A percentile compares a stretch with the other conserved stretches of the same genome.
phyloP scores from a whole-genome alignment of 768 basidiomycete species.

The Mycena polygramma region DNA sequence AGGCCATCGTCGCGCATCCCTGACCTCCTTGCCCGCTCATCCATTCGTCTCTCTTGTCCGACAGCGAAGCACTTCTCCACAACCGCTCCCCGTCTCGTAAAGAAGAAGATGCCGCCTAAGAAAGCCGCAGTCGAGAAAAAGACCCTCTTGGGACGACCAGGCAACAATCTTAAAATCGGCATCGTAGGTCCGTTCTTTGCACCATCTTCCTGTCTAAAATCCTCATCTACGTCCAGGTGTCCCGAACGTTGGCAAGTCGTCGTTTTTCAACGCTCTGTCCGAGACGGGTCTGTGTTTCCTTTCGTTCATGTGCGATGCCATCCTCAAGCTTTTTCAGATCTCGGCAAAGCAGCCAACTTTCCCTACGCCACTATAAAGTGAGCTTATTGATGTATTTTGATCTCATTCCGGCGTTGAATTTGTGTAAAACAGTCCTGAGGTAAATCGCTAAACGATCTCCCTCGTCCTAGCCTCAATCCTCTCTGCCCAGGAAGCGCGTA shows the following conservation, averaged over 20 bases:
- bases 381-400: constrained; percentile 32
- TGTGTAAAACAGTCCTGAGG: constrained; percentile 66
- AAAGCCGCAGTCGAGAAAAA: constrained; percentile 90
- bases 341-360: constrained; percentile 97
- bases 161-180: constrained; percentile 98
- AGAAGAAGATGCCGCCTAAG: constrained; percentile 92
- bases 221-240: constrained; percentile 64
- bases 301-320: neutral
- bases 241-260: constrained; percentile 98
- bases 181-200: constrained; percentile 87
- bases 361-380: constrained; percentile 92
- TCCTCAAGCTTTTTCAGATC: constrained; percentile 60
- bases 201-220: constrained; percentile 36
- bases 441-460: constrained; percentile 31
- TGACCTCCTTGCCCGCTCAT: constrained; percentile 32
- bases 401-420: constrained; percentile 23
- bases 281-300: constrained; percentile 76
- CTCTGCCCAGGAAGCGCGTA: constrained; percentile 79
- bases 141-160: constrained; percentile 86
- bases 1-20: constrained; percentile 22
- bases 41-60: neutral
- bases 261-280: constrained; percentile 98
- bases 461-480: constrained; percentile 10
- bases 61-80: constrained; percentile 48
- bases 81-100: constrained; percentile 53